Base-by-base conservation (phyloP, 805 yeast species). In the Teunomyces lycoperdinae region DNA sequence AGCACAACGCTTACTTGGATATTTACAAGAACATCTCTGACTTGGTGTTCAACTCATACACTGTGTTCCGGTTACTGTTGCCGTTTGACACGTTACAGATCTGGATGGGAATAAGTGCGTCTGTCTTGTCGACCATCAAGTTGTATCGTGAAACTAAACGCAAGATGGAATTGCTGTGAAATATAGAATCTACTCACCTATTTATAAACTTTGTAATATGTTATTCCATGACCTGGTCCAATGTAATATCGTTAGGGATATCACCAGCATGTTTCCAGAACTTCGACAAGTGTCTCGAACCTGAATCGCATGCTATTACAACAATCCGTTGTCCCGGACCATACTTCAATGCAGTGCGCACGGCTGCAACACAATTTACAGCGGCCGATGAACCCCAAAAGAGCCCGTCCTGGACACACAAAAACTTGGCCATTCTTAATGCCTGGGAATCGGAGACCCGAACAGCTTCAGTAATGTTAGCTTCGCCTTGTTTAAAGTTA, bases 371-470 rank as follows among this genome's bases (percentile, higher is more conserved):
- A 36, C 96, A 91, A 62, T 90, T 90, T 24, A 94, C 84, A 0
- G 96, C 96, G n/a, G 95, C 85, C 39, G 96, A 87, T 26, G 95
- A 84, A 2, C 99, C 99, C 60, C 91, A 78, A 64, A 94, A 94
- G 13, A 89, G 67, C 0, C 98, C 99, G 61, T 92, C 99, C 49
- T 87, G 75, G 3, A 83, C 80, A 51, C 89, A 86, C 27, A 92
- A 63, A 57, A 66, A 87, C 61, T 85, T 83, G 5, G 98, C 98
- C 98, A 94, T 94, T 56, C 76, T 80, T 17, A 89, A 57, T 1
- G 98, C 95, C 63, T 91, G 87, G 0, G 70, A 77, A 58, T 92
- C 99, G 2, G 81, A 66, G 1, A 92, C 96, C 49, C 90, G 73
- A 14, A 88, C 74, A 0, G 97, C 84, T 52, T 84, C 91, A 61